Evolutionary conservation across 106 monocot genomes (phyloP), one percentile per base, ranked within the genome.

Genomic region (Iris macrosiphon): DNA sequence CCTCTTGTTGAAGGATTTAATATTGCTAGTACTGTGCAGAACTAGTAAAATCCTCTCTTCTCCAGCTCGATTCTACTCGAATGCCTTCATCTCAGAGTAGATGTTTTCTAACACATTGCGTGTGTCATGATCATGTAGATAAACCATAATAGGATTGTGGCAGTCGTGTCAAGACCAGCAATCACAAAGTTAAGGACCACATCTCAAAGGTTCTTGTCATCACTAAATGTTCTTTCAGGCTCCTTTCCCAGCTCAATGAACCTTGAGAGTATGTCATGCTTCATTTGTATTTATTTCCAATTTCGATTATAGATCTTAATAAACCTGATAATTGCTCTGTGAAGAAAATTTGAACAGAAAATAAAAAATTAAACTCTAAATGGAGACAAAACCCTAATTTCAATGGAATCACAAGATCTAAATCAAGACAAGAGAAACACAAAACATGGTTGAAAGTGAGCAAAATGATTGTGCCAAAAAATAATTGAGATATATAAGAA

Each of bases 201-300:
- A 54, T 90, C 89, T 51, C 89, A 53, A 2, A 90, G 84, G 63
- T 73, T 84, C 41, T 70, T 81, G 60, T 90, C 89, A 40, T 77
- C 70, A n/a, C 60, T 72, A 52, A 84, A 76, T 30, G 57, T 62
- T 49, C 67, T 77, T 13, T 33, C 60, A 0, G 59, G 52, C 11
- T 69, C 77, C 42, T 84, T n/a, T 0, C 78, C 77, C 4, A 84
- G 80, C 73, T 90, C 81, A 24, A 90, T 90, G 68, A 90, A 90
- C 35, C 89, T 72, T 8, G 89, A 90, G 26, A 90, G 74, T 68
- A 90, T 80, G 51, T 90, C 89, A 52, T 90, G 84, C 74, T 84
- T 80, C 30, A 77, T 63, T 75, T 78, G 80, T 40, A n/a, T n/a
- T n/a, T n/a, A n/a, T n/a, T n/a, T n/a, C n/a, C n/a, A n/a, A n/a